Base-by-base conservation (phyloP, 805 yeast genomes). In the Cyberlindnera meyerae region DNA sequence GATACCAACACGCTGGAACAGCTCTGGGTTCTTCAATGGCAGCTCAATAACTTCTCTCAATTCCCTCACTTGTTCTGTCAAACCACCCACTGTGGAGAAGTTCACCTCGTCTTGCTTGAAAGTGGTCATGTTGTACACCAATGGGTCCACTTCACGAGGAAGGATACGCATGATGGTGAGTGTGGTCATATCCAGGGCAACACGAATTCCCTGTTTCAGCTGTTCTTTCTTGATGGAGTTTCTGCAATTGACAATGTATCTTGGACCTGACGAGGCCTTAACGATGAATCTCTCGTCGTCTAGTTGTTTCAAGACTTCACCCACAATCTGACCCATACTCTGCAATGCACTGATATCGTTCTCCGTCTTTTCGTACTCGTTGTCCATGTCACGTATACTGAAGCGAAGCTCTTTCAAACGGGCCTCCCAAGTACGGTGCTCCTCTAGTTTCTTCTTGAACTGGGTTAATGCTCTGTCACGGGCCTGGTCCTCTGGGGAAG, bases 61-160 rank as follows among this genome's bases (percentile, higher is more conserved):
- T 65, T 93, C 97, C 54, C 97, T 75, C 51, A 93, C 88, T 63
- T 93, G 98, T 50, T 93, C 97, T 33, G 80, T 82, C 47, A 93
- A 73, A 43, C 98, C 98, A 71, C 98, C 98, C 56, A 93, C 88
- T 24, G 95, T 93, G 42, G 82, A 82, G 62, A 93, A 93, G 15
- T 96, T 82, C 44, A 90, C 80, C 54, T 88, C 97, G 44, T 96
- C 97, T n/a, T 96, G 96, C 61, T 89, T 95, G 56, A 93, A 86
- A 3, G 95, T 82, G 5, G 98, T 89, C 98, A 93, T 93, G 64
- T 90, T 93, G 63, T 93, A 93, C 46, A 93, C 97, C 55, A 89
- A 71, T 11, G 98, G 98, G 63, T 93, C 98, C 33, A 95, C 97
- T 63, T 93, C 98, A 56, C 98, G 77, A 13, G 98, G 98, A 52